These are phyloP conservation scores for Brassica napus DNA, from an alignment of 345 rosid species.

Conservation along the genomic window Da-Ae NC_063446.1:38887001-38887500, in stretches of 20 bases:
- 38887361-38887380: constrained; percentile 12
- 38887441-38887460: constrained; percentile 75
- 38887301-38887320: constrained; percentile 8
- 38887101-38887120: constrained; percentile 69
- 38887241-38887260: constrained; percentile 83
- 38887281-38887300: constrained; percentile 8
- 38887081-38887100: constrained; percentile 51
- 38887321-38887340: constrained; percentile 14
- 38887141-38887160: constrained; percentile 49
- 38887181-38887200: constrained; percentile 19
- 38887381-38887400: constrained; percentile 37
- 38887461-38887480: constrained; percentile 77
- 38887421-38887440: constrained; percentile 76
- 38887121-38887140: constrained; percentile 44
- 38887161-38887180: constrained; percentile 35
- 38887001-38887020: constrained; percentile 17
- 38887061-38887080: constrained; percentile 34
- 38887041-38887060: constrained; percentile 36
- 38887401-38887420: constrained; percentile 32
- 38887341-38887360: not conserved
- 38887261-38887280: constrained; percentile 74
- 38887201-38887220: constrained; percentile 39
- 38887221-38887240: constrained; percentile 56
- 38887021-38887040: constrained; percentile 27
- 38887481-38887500: constrained; percentile 52